A percentile compares a stretch with the other conserved stretches of the same genome.
phyloP scores from a whole-genome alignment of 2,329 filamentous ascomycete species.

The Dendrostoma leiphaemia region DNA sequence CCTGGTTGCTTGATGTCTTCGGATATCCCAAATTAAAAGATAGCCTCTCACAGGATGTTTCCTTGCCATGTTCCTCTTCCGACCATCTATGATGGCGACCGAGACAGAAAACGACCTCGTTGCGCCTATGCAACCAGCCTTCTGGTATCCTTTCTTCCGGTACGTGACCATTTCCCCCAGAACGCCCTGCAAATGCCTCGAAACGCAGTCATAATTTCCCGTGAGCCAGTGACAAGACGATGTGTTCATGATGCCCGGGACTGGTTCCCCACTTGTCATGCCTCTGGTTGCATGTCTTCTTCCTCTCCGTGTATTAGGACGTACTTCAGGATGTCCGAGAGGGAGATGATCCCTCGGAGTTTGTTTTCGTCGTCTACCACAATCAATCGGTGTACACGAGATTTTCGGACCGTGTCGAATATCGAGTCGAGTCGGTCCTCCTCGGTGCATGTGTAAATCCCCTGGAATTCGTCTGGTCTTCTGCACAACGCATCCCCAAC shows the following conservation, averaged over 20 bases:
- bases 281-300: conserved; percentile 35
- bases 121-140: conserved; percentile 18
- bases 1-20: neutral
- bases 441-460: conserved; percentile 93
- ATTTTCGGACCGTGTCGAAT: conserved; percentile 94
- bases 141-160: conserved; percentile 10
- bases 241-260: conserved; percentile 3
- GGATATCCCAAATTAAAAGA: conserved; percentile 11
- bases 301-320: conserved; percentile 79
- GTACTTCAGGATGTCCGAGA: conserved; percentile 96
- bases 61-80: neutral
- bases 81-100: conserved; percentile 10
- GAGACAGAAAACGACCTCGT: neutral
- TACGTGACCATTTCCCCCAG: conserved; percentile 6
- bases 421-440: conserved; percentile 92
- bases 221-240: neutral
- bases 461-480: conserved; percentile 85
- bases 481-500: conserved; percentile 89
- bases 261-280: conserved; percentile 12
- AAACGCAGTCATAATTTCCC: conserved; percentile 14
- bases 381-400: conserved; percentile 87
- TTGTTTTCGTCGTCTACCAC: conserved; percentile 88
- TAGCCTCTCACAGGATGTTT: neutral
- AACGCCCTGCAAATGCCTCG: conserved; percentile 21
- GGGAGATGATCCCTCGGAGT: conserved; percentile 83